Percentiles rank a stretch among this genome's conserved stretches.
These are phyloP conservation scores for Daldinia childiae DNA, from an alignment of 495 filamentous ascomycete genomes.

Conservation along the genomic window DNA sequence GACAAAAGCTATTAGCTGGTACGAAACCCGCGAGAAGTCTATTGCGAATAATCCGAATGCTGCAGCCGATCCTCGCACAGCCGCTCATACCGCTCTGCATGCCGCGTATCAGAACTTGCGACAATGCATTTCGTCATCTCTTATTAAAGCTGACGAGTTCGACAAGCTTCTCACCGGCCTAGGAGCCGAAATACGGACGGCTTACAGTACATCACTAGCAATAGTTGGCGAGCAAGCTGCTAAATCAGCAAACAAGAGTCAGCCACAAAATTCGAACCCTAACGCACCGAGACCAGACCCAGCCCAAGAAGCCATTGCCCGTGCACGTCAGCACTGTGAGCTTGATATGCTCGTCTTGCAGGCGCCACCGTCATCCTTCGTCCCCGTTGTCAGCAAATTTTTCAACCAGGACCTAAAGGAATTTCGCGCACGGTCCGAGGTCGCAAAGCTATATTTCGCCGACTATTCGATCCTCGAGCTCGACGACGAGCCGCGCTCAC, in stretches of 20 bases:
- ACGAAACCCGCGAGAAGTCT: conserved; percentile 45
- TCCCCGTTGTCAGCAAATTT: conserved; percentile 57
- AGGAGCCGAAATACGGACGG: conserved; percentile 54
- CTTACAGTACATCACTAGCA: conserved; percentile 54
- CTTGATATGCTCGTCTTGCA: conserved; percentile 59
- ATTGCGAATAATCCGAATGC: conserved; percentile 18
- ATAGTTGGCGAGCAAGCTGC: conserved; percentile 46
- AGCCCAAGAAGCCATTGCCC: conserved; percentile 44
- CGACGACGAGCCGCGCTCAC: conserved; percentile 48
- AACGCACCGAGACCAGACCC: conserved; percentile 38
- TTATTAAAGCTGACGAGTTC: conserved; percentile 58
- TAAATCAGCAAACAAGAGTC: conserved; percentile 38
- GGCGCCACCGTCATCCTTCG: conserved; percentile 57
- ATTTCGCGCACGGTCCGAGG: conserved; percentile 54
- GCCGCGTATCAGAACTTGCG: conserved; percentile 61
- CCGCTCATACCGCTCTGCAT: conserved; percentile 48
- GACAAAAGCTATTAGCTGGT: conserved; percentile 51
- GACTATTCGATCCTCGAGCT: conserved; percentile 61
- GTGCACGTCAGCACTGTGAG: conserved; percentile 54
- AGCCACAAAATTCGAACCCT: conserved; percentile 39
- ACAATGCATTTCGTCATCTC: conserved; percentile 50
- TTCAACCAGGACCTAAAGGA: conserved; percentile 54
- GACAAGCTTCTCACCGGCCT: conserved; percentile 59
- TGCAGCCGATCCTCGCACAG: conserved; percentile 35
- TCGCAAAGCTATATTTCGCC: conserved; percentile 60